Evolutionary conservation across 768 basidiomycete genomes (phyloP).

Genomic region (Cantharellus anzutake): DNA sequence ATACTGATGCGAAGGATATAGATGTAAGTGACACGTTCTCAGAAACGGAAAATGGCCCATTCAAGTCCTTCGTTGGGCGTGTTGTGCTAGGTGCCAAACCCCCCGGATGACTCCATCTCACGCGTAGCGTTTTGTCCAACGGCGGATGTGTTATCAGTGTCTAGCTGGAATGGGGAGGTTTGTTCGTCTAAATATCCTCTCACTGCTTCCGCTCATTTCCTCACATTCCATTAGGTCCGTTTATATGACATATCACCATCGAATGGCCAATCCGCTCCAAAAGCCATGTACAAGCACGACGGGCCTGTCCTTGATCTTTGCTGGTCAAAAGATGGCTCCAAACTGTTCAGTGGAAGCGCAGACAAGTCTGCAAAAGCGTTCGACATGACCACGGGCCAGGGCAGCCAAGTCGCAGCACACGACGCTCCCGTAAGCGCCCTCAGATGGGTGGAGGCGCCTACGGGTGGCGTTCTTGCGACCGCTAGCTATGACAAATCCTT

Average conservation of each 20-base stretch:
- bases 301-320: slow-evolving; percentile 21
- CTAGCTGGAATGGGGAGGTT: slow-evolving; percentile 6
- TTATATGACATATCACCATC: slow-evolving; percentile 4
- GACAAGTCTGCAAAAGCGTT: slow-evolving; percentile 23
- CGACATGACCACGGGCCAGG: slow-evolving; percentile 19
- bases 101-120: slow-evolving; percentile 8
- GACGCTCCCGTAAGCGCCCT: slow-evolving; percentile 19
- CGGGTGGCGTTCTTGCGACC: slow-evolving; percentile 17
- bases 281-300: slow-evolving; percentile 22
- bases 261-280: slow-evolving; percentile 11
- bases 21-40: neutral
- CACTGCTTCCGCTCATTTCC: neutral
- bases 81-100: neutral
- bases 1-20: neutral
- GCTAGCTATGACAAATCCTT: slow-evolving; percentile 27
- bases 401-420: slow-evolving; percentile 18
- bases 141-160: slow-evolving; percentile 4
- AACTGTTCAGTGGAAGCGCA: slow-evolving; percentile 22
- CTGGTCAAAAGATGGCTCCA: slow-evolving; percentile 23
- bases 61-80: neutral
- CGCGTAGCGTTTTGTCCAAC: slow-evolving; percentile 4
- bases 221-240: slow-evolving; percentile 3
- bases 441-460: slow-evolving; percentile 4
- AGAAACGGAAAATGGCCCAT: neutral
- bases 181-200: neutral